phyloP scores from a whole-genome alignment of 352 stramenopile genomes.

The Globisporangium spinosum region DNA sequence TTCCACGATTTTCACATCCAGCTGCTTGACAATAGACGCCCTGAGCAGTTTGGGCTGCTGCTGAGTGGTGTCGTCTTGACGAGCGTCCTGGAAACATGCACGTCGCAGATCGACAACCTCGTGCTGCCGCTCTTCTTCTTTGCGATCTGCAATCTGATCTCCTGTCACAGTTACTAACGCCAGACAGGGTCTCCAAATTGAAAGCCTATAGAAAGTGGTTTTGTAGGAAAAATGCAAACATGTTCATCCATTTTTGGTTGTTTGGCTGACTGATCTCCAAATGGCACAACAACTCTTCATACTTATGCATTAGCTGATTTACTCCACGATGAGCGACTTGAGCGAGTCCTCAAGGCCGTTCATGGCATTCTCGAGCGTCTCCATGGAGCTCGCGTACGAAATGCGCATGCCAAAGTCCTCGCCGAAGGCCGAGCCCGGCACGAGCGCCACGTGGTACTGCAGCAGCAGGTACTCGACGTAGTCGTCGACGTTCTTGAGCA shows the following conservation, averaged over 20 bases:
- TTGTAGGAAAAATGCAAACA: background rate
- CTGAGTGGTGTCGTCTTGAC: slow-evolving; percentile 40
- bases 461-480: slow-evolving; percentile 93
- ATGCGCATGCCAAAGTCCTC: slow-evolving; percentile 90
- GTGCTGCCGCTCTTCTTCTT: slow-evolving; percentile 75
- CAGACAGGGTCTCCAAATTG: background rate
- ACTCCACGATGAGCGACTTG: slow-evolving; percentile 47
- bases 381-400: slow-evolving; percentile 94
- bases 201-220: background rate
- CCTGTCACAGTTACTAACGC: slow-evolving; percentile 22
- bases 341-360: slow-evolving; percentile 54
- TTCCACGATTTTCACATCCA: slow-evolving; percentile 41
- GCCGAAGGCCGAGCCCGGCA: slow-evolving; percentile 95
- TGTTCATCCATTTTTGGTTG: background rate
- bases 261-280: background rate
- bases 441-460: slow-evolving; percentile 88
- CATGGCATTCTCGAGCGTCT: slow-evolving; percentile 67
- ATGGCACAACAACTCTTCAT: background rate
- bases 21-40: background rate
- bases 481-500: slow-evolving; percentile 46
- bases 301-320: background rate
- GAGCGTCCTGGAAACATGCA: slow-evolving; percentile 60
- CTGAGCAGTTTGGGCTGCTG: slow-evolving; percentile 28
- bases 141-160: slow-evolving; percentile 45
- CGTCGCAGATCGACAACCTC: slow-evolving; percentile 82